Evolutionary conservation across 2,329 filamentous ascomycete genomes (phyloP).

Genomic region (Ceratocystis huliohia): DNA sequence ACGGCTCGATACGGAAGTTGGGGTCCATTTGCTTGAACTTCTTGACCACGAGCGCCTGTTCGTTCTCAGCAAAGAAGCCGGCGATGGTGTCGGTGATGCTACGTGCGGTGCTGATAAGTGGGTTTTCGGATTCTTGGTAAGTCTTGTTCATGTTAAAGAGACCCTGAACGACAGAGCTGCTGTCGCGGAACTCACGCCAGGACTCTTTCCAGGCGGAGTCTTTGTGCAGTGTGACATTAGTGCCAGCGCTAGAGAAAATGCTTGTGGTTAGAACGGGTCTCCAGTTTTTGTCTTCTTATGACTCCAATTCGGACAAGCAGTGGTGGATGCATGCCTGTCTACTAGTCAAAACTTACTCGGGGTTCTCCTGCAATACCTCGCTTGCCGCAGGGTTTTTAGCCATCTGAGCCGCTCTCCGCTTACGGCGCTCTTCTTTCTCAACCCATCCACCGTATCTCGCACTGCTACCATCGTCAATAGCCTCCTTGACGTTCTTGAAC

Average conservation of each 20-base stretch:
- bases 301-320: too few species aligned
- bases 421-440: conserved; percentile 86
- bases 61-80: conserved; percentile 96
- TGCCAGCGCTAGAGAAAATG: conserved; percentile 58
- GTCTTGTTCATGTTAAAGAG: conserved; percentile 74
- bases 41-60: conserved; percentile 95
- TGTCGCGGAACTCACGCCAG: conserved; percentile 92
- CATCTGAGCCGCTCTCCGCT: conserved; percentile 61
- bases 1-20: conserved; percentile 85
- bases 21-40: conserved; percentile 96
- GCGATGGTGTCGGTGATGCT: conserved; percentile 87
- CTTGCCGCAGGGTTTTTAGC: conserved; percentile 36
- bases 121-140: conserved; percentile 96
- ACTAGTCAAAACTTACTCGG: conserved; percentile 54
- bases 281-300: neutral
- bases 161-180: conserved; percentile 75
- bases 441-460: conserved; percentile 93
- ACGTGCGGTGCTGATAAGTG: conserved; percentile 79
- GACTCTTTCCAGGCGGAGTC: conserved; percentile 95
- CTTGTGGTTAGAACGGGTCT: conserved; percentile 25
- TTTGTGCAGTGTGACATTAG: conserved; percentile 90
- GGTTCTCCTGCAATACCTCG: conserved; percentile 67
- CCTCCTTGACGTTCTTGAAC: conserved; percentile 87
- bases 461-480: conserved; percentile 93
- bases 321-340: neutral